A percentile compares a stretch with the other conserved stretches of the same genome.
Evolutionary conservation across 225 moss, liverwort and hornwort genomes (phyloP).

Genomic region (Polytrichum commune): DNA sequence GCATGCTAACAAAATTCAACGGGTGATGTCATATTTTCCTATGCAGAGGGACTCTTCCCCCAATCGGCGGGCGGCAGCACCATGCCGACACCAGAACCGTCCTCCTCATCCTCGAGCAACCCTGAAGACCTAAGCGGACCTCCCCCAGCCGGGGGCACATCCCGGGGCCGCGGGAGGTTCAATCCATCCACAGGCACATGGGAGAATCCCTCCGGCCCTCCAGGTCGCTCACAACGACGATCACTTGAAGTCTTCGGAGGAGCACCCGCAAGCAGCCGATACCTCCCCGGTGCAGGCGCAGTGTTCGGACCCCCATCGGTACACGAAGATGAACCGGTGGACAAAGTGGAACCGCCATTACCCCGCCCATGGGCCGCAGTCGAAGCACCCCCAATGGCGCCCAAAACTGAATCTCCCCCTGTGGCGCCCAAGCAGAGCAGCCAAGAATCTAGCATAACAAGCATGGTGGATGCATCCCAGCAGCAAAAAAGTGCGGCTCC

Average conservation of each 20-base stretch:
- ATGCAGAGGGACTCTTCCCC: no score
- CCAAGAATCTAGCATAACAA: slow-evolving; percentile 2
- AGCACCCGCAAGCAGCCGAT: slow-evolving; percentile 39
- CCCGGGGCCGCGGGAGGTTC: not conserved
- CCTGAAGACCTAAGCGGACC: not conserved
- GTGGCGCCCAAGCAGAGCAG: not conserved
- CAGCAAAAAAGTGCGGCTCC: not conserved
- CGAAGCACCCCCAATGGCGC: slow-evolving; percentile 11
- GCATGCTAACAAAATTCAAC: no score
- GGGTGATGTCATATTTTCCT: no score
- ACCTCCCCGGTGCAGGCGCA: slow-evolving; percentile 25
- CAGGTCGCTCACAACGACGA: slow-evolving; percentile 37
- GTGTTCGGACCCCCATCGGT: slow-evolving; percentile 11
- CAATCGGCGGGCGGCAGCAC: not conserved
- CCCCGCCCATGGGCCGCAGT: slow-evolving; percentile 13
- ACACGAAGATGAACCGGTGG: slow-evolving; percentile 10
- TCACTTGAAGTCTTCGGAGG: slow-evolving; percentile 66
- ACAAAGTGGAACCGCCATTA: not conserved
- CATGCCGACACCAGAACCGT: slow-evolving; percentile 1
- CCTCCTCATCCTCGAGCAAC: slow-evolving; percentile 1
- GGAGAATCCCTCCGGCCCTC: slow-evolving; percentile 1
- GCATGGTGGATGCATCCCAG: not conserved
- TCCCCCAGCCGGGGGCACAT: not conserved
- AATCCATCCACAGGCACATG: slow-evolving; percentile 3
- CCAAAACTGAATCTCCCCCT: slow-evolving; percentile 14